These are phyloP conservation scores for Neodidymelliopsis sp. DNA, from an alignment of 2,329 filamentous ascomycete genomes.

Conservation along the genomic window DNA sequence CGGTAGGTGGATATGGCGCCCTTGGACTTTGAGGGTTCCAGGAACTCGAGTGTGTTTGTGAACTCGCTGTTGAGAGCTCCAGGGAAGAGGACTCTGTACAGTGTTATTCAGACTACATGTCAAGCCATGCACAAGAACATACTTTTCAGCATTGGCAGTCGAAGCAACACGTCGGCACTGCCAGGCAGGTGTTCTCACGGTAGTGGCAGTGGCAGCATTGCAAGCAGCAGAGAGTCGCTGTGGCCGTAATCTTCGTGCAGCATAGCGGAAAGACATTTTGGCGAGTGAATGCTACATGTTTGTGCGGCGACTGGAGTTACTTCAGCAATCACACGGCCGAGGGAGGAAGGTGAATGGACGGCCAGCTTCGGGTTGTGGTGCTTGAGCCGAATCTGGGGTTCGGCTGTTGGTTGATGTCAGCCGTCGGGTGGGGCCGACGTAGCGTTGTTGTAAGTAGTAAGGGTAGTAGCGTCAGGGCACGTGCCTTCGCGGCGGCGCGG, in stretches of 20 bases:
- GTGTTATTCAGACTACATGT: neutral
- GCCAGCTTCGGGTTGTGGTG: constrained; percentile 36
- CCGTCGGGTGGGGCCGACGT: too few species aligned
- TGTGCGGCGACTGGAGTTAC: constrained; percentile 28
- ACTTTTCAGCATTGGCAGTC: constrained; percentile 67
- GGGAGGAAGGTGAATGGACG: constrained; percentile 25
- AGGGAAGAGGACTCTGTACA: constrained; percentile 72
- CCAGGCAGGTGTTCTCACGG: constrained; percentile 27
- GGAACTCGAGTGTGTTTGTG: constrained; percentile 79
- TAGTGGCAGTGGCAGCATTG: constrained; percentile 28
- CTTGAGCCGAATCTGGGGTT: constrained; percentile 15
- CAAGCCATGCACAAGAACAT: constrained; percentile 31
- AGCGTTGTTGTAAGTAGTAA: too few species aligned
- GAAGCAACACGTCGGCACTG: constrained; percentile 64
- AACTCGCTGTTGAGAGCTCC: constrained; percentile 97
- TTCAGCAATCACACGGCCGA: constrained; percentile 28
- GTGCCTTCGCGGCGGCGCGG: constrained; percentile 33
- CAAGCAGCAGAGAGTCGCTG: constrained; percentile 22
- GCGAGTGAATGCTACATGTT: constrained; percentile 29
- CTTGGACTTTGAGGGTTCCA: constrained; percentile 70
- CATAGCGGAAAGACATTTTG: constrained; percentile 47
- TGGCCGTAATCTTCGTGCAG: constrained; percentile 33
- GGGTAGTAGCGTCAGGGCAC: too few species aligned
- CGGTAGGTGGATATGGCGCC: constrained; percentile 89
- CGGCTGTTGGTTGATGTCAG: constrained; percentile 15